Conservation (phyloP, 2,329 filamentous ascomycete species). For the Colletotrichum paranaense region DNA sequence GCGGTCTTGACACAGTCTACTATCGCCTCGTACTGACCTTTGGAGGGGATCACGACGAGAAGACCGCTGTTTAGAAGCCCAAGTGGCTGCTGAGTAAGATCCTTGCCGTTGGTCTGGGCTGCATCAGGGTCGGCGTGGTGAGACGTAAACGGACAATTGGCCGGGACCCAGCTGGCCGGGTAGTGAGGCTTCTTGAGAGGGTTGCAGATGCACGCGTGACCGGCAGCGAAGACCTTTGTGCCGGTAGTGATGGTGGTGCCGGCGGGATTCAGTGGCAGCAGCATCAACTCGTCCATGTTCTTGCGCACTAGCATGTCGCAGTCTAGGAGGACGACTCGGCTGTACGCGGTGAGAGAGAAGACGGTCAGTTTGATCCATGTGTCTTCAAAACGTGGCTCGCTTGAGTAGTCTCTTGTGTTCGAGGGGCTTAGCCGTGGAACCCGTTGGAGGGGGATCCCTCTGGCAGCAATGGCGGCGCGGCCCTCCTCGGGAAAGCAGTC, state of each 20-base stretch:
- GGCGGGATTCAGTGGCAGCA: not conserved
- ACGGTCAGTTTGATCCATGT: slow-evolving; percentile 90
- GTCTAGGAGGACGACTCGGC: slow-evolving; percentile 84
- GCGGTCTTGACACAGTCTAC: not conserved
- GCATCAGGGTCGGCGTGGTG: not conserved
- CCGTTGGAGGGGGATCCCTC: not conserved
- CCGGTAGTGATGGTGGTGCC: not conserved
- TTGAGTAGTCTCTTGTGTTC: slow-evolving; percentile 66
- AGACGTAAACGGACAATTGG: not conserved
- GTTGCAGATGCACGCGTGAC: not conserved
- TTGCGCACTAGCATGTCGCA: slow-evolving; percentile 62
- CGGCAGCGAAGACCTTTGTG: not conserved
- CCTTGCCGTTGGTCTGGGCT: not conserved
- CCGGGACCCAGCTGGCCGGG: not conserved
- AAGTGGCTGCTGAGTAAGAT: not conserved
- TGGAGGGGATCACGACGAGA: not conserved
- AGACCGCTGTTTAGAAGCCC: not conserved
- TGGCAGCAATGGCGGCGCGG: not conserved
- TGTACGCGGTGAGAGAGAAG: slow-evolving; percentile 81
- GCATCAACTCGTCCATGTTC: not conserved
- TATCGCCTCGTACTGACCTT: not conserved
- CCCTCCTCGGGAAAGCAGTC: not conserved
- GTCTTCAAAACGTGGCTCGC: slow-evolving; percentile 87
- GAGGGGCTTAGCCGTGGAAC: not conserved
- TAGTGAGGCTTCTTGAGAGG: not conserved